These are phyloP conservation scores for Rubroboletus pulcherrimus DNA, from an alignment of 768 basidiomycete species.

Conservation along the genomic window DNA sequence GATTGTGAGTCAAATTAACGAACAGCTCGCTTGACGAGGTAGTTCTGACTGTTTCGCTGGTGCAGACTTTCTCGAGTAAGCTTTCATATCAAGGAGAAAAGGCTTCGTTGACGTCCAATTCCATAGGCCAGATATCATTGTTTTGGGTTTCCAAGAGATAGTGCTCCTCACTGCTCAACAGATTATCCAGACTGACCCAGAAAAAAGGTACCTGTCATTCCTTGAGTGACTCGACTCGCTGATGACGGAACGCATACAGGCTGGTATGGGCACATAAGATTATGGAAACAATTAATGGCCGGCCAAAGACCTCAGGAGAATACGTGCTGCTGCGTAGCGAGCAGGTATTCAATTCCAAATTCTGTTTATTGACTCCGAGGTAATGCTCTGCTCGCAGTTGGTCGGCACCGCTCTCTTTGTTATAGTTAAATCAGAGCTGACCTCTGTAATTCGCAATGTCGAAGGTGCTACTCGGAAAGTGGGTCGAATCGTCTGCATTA, in stretches of 20 bases:
- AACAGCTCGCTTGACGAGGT: not conserved
- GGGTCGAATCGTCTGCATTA: not conserved
- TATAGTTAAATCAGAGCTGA: conserved; percentile 73
- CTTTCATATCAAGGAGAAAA: conserved; percentile 13
- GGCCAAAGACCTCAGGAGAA: conserved; percentile 61
- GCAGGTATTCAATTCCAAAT: conserved; percentile 50
- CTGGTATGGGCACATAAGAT: conserved; percentile 84
- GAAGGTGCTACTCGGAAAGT: conserved; percentile 93
- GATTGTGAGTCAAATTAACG: conserved; percentile 49
- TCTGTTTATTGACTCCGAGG: not conserved
- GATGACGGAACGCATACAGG: conserved; percentile 38
- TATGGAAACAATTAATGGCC: conserved; percentile 69
- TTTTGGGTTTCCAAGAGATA: conserved; percentile 93
- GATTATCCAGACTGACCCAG: conserved; percentile 93
- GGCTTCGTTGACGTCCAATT: conserved; percentile 19
- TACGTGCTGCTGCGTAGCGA: conserved; percentile 91
- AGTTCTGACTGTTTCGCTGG: conserved; percentile 1
- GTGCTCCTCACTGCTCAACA: conserved; percentile 97
- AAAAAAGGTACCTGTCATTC: conserved; percentile 65
- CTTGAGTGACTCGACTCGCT: not conserved
- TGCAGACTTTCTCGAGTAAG: conserved; percentile 20
- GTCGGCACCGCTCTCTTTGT: conserved; percentile 93
- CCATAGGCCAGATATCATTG: conserved; percentile 80
- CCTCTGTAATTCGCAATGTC: conserved; percentile 81
- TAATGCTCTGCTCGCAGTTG: conserved; percentile 47